Conservation (phyloP, 768 basidiomycete species). For the Rhodotorula paludigena region DNA sequence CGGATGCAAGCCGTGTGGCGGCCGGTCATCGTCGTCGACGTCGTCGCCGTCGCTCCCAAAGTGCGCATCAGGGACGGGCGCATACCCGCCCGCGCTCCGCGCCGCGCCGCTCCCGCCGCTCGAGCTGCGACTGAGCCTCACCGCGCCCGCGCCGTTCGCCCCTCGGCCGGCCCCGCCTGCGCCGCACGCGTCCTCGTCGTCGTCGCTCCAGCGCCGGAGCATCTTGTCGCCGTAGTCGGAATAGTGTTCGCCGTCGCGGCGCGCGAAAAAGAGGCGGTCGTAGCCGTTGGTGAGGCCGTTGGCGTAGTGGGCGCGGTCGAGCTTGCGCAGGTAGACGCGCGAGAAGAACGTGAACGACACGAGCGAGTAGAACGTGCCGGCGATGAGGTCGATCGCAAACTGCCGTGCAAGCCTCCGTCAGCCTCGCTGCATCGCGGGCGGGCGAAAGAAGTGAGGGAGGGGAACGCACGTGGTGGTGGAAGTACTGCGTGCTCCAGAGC, state of each 20-base stretch:
- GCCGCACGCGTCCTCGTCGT: neutral
- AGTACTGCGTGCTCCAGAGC: slow-evolving; percentile 23
- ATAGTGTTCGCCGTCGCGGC: slow-evolving; percentile 28
- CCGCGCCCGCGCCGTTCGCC: no score
- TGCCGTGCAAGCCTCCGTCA: neutral
- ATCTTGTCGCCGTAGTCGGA: slow-evolving; percentile 20
- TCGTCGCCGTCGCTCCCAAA: neutral
- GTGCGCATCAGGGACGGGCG: neutral
- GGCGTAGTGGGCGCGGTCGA: slow-evolving; percentile 25
- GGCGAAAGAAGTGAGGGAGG: neutral
- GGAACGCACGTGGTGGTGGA: slow-evolving; percentile 31
- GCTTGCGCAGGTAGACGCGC: slow-evolving; percentile 27
- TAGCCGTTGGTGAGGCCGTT: slow-evolving; percentile 33
- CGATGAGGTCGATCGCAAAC: slow-evolving; percentile 37
- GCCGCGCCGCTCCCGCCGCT: neutral
- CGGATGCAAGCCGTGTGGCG: no score
- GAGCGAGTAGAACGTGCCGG: slow-evolving; percentile 30
- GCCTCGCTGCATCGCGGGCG: neutral
- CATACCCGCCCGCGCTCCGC: neutral
- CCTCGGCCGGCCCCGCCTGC: no score
- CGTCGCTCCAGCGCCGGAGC: slow-evolving; percentile 1
- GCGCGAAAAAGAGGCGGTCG: slow-evolving; percentile 15
- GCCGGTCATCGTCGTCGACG: no score
- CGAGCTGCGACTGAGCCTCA: neutral
- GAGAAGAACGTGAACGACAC: slow-evolving; percentile 31